Evolutionary conservation across 176 grass and related monocot genomes (phyloP), one percentile per base, ranked within the genome.

Genomic region (Oryza brachyantha): DNA sequence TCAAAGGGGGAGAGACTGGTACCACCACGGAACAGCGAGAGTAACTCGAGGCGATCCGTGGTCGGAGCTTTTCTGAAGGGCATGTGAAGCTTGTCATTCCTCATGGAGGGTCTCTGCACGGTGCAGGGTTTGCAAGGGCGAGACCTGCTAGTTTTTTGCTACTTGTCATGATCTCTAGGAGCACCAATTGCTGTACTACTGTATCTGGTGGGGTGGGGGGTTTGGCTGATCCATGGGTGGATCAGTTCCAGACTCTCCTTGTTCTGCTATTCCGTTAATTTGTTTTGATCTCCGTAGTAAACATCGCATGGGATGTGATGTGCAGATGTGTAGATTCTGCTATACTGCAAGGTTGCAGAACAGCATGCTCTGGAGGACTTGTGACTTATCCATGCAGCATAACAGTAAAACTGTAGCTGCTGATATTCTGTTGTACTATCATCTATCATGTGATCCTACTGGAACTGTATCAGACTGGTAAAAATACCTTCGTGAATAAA

Each of bases 91-190:
- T 75, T 55, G 34, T 3, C 62, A 54, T 64, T 74, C 60, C 60
- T 70, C 27, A 11, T 67, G 70, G 40, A 1, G 35, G 69, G 64
- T 65, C 35, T 84, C 42, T 69, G 43, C 55, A 36, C 57, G 73
- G 10, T 36, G 86, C 76, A 84, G 70, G 35, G 42, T 76, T 80
- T 84, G 81, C 86, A 84, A 37, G 35, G 80, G 76, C 75, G 66
- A 8, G 41, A 43, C 64, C 8, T 80, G 54, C 1, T 70, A 35
- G 13, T 32, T 73, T 29, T 80, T 73, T 42, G 28, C 41, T n/a
- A 2, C 3, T 28, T 22, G 76, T 69, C 74, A 50, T 40, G 62
- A 73, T 79, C 48, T 41, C 29, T 79, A 79, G 76, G 80, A 67
- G 62, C 29, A 68, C 29, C 71, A 34, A 29, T 79, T 79, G 25